phyloP scores from a whole-genome alignment of 305 asterid species.

The Fraxinus greggii region DNA sequence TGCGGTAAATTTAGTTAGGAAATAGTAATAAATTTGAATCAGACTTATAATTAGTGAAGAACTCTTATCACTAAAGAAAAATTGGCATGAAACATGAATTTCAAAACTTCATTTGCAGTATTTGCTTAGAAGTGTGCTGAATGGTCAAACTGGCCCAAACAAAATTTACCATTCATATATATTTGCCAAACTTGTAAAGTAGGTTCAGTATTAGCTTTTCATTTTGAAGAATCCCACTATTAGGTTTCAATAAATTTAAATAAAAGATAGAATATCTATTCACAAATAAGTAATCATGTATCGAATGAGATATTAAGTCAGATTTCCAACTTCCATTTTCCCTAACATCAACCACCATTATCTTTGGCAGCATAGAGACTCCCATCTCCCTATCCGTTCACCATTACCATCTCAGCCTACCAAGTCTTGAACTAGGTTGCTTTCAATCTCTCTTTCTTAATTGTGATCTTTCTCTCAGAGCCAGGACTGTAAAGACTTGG shows the following conservation, averaged over 20 bases:
- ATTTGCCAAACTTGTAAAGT: background rate
- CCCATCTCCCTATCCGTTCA: background rate
- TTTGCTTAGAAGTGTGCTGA: background rate
- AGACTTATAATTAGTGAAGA: background rate
- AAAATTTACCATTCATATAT: background rate
- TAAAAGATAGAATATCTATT: background rate
- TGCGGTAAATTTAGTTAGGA: slow-evolving; percentile 15
- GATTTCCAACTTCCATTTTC: background rate
- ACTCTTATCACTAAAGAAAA: background rate
- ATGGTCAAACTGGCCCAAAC: background rate
- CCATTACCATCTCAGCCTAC: background rate
- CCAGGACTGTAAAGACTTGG: background rate
- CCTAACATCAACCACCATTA: background rate
- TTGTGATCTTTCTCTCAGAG: background rate
- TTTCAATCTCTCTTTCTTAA: background rate
- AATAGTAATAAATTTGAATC: slow-evolving; percentile 1
- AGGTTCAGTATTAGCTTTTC: background rate
- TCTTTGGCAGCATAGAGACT: background rate
- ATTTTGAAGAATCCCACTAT: background rate
- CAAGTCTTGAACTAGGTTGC: background rate
- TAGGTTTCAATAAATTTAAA: background rate
- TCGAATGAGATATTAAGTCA: background rate
- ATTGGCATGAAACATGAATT: background rate
- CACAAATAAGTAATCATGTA: background rate
- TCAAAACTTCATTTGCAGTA: slow-evolving; percentile 2